Evolutionary conservation across 345 rosid species (phyloP).

Genomic region (Chamaenerion angustifolium): DNA sequence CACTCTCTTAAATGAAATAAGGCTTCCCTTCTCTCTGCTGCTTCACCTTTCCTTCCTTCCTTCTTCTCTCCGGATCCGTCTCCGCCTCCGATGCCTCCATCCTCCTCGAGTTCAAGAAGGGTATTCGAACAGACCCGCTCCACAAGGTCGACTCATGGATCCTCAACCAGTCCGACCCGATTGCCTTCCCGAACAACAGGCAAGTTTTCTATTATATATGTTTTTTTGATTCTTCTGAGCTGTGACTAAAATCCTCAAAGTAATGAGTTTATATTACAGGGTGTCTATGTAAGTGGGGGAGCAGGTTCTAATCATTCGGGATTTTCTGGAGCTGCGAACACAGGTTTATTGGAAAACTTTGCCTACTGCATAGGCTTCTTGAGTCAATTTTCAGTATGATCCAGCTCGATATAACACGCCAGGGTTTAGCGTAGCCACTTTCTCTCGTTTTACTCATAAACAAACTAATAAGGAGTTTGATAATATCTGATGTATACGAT

Average conservation of each 20-base stretch:
- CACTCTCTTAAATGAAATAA: slow-evolving; percentile 1
- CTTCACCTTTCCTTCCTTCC: slow-evolving; percentile 16
- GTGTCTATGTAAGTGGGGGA: not conserved
- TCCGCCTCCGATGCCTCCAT: slow-evolving; percentile 41
- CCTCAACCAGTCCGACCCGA: slow-evolving; percentile 18
- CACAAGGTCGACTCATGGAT: slow-evolving; percentile 33
- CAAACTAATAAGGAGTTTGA: no score
- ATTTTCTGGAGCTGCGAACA: slow-evolving; percentile 5
- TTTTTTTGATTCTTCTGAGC: not conserved
- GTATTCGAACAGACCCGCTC: slow-evolving; percentile 42
- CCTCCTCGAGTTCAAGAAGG: slow-evolving; percentile 80
- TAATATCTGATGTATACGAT: no score
- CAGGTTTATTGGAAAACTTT: slow-evolving; percentile 6
- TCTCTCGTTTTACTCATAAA: no score
- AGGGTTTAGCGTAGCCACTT: no score
- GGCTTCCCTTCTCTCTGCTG: slow-evolving; percentile 8
- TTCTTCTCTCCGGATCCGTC: slow-evolving; percentile 11
- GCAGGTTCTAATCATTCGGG: slow-evolving; percentile 5
- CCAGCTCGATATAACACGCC: no score
- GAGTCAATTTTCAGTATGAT: no score
- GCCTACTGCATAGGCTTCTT: not conserved
- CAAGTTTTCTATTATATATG: slow-evolving; percentile 2
- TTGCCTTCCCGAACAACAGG: slow-evolving; percentile 42
- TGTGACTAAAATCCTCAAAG: not conserved
- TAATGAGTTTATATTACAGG: slow-evolving; percentile 4